These are phyloP conservation scores for Heritiera fomes DNA, from an alignment of 345 rosid species.

Conservation along the genomic window DNA sequence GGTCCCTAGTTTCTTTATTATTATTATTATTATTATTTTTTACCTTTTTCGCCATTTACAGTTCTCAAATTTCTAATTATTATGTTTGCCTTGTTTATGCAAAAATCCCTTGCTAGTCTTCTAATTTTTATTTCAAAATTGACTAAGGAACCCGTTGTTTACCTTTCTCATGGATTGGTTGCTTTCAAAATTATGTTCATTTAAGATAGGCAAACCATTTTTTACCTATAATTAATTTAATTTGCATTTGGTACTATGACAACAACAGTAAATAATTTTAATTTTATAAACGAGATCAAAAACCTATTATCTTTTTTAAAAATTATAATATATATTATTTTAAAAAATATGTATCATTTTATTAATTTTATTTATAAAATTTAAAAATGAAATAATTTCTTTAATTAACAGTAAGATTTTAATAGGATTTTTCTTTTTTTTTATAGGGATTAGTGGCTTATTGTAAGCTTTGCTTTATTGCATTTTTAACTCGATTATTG, in stretches of 20 bases:
- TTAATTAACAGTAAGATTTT: not conserved
- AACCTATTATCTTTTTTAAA: too few relatives aligned
- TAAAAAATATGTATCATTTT: too few relatives aligned
- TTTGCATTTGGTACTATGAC: too few relatives aligned
- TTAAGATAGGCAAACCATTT: not conserved
- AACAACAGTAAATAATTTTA: too few relatives aligned
- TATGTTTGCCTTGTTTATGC: not conserved
- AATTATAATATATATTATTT: too few relatives aligned
- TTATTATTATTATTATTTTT: not conserved
- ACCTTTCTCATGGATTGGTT: not conserved
- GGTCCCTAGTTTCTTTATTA: not conserved
- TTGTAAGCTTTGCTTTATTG: not conserved
- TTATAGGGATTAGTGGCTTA: not conserved
- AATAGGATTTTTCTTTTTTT: not conserved
- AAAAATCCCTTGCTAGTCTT: not conserved
- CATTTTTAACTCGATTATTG: slow-evolving; percentile 6
- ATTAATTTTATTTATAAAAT: too few relatives aligned
- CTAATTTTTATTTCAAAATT: not conserved
- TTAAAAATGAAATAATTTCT: too few relatives aligned
- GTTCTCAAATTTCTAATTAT: not conserved
- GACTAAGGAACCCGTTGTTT: not conserved
- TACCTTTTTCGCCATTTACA: not conserved
- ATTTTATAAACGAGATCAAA: too few relatives aligned
- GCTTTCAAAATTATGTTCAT: not conserved
- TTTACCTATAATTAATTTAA: too few relatives aligned